Base-by-base conservation (phyloP, 306 rosid genomes). In the Fragaria nilgerrensis region DNA sequence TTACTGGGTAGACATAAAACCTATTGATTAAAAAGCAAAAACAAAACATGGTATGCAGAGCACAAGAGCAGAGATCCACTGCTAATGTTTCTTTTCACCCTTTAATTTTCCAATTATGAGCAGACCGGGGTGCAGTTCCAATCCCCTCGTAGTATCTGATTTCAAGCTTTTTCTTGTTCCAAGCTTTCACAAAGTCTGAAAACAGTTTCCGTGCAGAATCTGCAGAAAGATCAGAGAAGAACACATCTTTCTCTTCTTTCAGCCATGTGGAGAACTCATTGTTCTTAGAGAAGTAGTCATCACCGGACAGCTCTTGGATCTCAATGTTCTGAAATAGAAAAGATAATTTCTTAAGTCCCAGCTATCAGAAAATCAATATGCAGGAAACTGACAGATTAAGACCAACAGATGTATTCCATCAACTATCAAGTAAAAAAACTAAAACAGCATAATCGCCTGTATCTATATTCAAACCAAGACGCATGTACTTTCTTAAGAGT, bases 181-280 rank as follows among this genome's bases (percentile, higher is more conserved):
- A 92, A 58, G 88, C 91, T 72, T 89, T 85, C 83, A 88, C 86
- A 72, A 92, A 95, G 67, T 88, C 90, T 2, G 85, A 72, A 56
- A 95, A 95, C 82, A 92, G 41, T 79, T 89, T 83, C 0, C 72
- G 96, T 36, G 98, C 89, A 44, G 93, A 86, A 83, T 90, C 96
- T 0, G 97, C 85, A 1, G 86, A 84, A 48, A 95, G 90, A 69
- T 95, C 97, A 25, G 96, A 90, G 92, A 95, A 95, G 75, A 90
- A 95, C 44, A 92, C 79, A 50, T 88, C 85, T 78, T 88, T 95
- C 90, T 90, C 91, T 80, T 95, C 98, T 79, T 92, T 92, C 78
- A 92, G 87, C 98, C 98, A 95, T 17, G 89, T 88, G 69, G 98
- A 87, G 76, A 95, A 95, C 75, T 95, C 98, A 20, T 90, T 95